Evolutionary conservation across 345 rosid genomes (phyloP).

Genomic region (Brassica juncea): DNA sequence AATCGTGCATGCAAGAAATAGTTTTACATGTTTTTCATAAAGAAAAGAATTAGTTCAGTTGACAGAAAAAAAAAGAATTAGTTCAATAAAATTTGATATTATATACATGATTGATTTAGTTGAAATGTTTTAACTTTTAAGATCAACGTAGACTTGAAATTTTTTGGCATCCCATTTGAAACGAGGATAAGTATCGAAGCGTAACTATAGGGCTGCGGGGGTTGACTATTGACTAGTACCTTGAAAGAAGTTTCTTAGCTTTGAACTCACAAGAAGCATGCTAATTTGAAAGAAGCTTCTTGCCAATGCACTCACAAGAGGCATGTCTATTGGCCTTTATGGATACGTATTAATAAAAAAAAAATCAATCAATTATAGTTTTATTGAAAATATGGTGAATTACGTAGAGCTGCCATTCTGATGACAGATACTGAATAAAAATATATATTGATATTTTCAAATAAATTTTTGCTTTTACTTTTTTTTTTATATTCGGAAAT

Average conservation of each 20-base stretch:
- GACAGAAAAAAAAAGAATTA: background rate
- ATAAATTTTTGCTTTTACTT: no score
- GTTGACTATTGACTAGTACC: constrained; percentile 19
- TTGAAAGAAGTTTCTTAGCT: background rate
- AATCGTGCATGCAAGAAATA: background rate
- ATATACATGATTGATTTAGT: background rate
- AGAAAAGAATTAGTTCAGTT: background rate
- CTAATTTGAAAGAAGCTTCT: background rate
- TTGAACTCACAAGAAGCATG: constrained; percentile 11
- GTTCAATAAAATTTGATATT: background rate
- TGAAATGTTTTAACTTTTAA: background rate
- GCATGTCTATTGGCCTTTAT: constrained; percentile 2
- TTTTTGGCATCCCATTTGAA: constrained; percentile 13
- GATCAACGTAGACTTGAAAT: background rate
- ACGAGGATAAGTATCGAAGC: background rate
- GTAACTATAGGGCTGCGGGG: constrained; percentile 13
- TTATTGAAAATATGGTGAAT: background rate
- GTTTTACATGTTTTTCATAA: background rate
- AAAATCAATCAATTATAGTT: background rate
- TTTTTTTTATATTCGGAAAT: no score
- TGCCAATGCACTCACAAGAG: background rate
- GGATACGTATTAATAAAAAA: background rate
- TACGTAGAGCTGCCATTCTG: background rate
- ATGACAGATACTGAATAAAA: background rate
- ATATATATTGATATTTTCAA: background rate